These are phyloP conservation scores for Entomortierella beljakovae DNA, from an alignment of 192 early-diverging fungal species.

Conservation along the genomic window DNA sequence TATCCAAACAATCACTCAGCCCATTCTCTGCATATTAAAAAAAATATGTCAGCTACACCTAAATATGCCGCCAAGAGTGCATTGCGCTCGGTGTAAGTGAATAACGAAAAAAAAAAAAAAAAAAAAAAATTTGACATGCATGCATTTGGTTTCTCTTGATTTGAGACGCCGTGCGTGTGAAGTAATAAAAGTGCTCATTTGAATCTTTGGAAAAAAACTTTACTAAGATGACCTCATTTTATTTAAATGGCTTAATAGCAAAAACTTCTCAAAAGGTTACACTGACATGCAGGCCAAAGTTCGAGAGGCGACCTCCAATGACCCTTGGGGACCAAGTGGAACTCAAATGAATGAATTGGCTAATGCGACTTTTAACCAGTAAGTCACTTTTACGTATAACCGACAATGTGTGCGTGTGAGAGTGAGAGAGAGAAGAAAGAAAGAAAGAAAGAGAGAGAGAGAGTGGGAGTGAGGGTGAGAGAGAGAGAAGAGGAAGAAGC, in stretches of 20 bases:
- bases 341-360: constrained; percentile 89
- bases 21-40: not conserved
- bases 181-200: not conserved
- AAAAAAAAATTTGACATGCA: not conserved
- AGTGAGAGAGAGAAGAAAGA: not conserved
- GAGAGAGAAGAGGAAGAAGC: not conserved
- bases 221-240: not conserved
- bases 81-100: constrained; percentile 57
- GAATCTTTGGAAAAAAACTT: constrained; percentile 2
- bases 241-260: constrained; percentile 56
- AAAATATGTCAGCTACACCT: constrained; percentile 33
- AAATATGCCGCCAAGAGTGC: constrained; percentile 60
- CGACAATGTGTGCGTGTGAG: no score
- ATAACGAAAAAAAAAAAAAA: not conserved
- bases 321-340: constrained; percentile 80
- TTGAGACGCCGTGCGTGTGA: no score
- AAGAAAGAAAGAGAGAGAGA: not conserved
- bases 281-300: constrained; percentile 95
- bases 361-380: constrained; percentile 86
- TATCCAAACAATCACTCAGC: not conserved
- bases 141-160: no score
- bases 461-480: not conserved
- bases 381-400: no score
- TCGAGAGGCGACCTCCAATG: constrained; percentile 83
- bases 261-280: constrained; percentile 93